Base-by-base conservation (phyloP, 2,329 filamentous ascomycete genomes). In the Daldinia eschscholtzii region DNA sequence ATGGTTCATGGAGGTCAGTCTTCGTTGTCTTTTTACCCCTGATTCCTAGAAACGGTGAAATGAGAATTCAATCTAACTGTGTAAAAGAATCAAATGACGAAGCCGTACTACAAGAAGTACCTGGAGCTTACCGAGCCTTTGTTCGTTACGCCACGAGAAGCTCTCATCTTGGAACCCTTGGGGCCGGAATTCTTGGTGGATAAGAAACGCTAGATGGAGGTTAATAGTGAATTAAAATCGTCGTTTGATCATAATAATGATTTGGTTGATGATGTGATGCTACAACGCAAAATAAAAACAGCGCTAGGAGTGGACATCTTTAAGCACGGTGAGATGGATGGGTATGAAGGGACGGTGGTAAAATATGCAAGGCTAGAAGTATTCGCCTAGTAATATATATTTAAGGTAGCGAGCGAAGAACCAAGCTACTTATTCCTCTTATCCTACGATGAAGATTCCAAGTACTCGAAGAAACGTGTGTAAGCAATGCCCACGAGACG, bases 81-180 rank as follows among this genome's bases (percentile, higher is more conserved):
- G 53, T 30, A 10, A 65, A 78, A 70, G 78, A 65, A 75, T 13
- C 80, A 81, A 76, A 56, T 80, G n/a, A 78, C 72, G 10, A 83
- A 82, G 70, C 73, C 77, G 2, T 83, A 83, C 64, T 83, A 83
- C 67, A 76, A 79, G 48, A 79, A 80, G 20, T 83, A 83, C 65
- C 67, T 82, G 1, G 77, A 74, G 13, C 70, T 74, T 6, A 83
- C 81, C 10, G 76, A 79, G 74, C 76, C 78, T 12, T 76, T 83
- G 77, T 82, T 79, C 65, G 62, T 80, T 42, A 83, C 82, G 70
- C 78, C 80, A 1, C 74, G 80, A 35, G 78, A 81, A 61, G 73
- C 75, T 23, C 76, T 75, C 56, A 55, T 81, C 41, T 65, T 74
- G 0, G 70, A 77, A 10, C 71, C 69, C 7, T 44, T 74, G 7